Evolutionary conservation across 1,139 yeast species (phyloP).

Genomic region (Suhomyces choctaworum): DNA sequence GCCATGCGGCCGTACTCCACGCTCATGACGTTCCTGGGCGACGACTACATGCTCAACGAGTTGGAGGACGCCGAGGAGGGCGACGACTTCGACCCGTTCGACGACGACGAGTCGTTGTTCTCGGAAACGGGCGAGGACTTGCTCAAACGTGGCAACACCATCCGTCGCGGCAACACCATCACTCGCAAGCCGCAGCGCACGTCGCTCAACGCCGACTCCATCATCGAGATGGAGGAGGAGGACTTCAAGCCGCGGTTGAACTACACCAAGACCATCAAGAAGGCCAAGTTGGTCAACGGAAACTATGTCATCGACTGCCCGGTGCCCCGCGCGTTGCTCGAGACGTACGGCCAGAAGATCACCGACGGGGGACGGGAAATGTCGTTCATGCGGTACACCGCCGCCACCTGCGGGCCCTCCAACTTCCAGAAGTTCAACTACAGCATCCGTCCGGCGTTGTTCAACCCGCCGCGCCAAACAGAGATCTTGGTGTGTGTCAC

Average conservation of each 20-base stretch:
- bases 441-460: slow-evolving; percentile 66
- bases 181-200: slow-evolving; percentile 20
- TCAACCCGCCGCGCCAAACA: slow-evolving; percentile 65
- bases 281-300: slow-evolving; percentile 62
- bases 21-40: slow-evolving; percentile 35
- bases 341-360: slow-evolving; percentile 51
- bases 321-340: slow-evolving; percentile 59
- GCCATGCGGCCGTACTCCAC: slow-evolving; percentile 25
- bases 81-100: slow-evolving; percentile 45
- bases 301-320: slow-evolving; percentile 81
- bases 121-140: slow-evolving; percentile 45
- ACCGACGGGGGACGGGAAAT: slow-evolving; percentile 61
- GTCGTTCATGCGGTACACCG: slow-evolving; percentile 76
- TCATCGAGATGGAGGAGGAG: slow-evolving; percentile 35
- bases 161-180: slow-evolving; percentile 25
- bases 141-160: slow-evolving; percentile 36
- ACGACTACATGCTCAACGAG: slow-evolving; percentile 44
- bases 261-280: slow-evolving; percentile 50
- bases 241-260: slow-evolving; percentile 45
- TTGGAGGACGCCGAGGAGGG: slow-evolving; percentile 43
- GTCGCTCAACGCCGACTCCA: slow-evolving; percentile 11
- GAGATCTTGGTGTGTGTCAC: slow-evolving; percentile 76
- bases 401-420: slow-evolving; percentile 78
- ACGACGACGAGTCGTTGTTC: slow-evolving; percentile 47
- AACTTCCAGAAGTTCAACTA: slow-evolving; percentile 58